Base-by-base conservation (phyloP, 805 yeast genomes). In the Kurtzmaniella cleridarum region DNA sequence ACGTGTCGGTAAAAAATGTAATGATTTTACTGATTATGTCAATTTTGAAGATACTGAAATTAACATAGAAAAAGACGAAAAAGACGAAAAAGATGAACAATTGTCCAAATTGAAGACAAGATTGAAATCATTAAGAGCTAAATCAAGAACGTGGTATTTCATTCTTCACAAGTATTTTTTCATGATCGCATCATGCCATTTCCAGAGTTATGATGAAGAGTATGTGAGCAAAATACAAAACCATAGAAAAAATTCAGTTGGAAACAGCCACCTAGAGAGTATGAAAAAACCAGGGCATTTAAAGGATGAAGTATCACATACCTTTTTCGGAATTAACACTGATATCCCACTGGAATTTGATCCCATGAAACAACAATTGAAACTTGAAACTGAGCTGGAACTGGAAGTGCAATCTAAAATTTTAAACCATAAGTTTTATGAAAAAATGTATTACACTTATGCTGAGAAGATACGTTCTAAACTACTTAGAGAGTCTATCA, bases 81-180 rank as follows among this genome's bases (percentile, higher is more conserved):
- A 33, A 30, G 28, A 35, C 24, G 31, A 38, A 33, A 34, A 30
- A 16, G 9, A 36, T 18, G 18, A 20, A 24, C 35, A n/a, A 41
- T 34, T 11, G 38, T 37, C 5, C 40, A 36, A 20, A 20, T 20
- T 20, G 55, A 56, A 36, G 71, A 64, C 9, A 41, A 42, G 8
- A 53, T 62, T n/a, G 45, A 49, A 12, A 29, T 43, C 2, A 37
- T 49, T 20, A 1, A 58, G 55, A 36, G 11, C 49, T 7, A 62
- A 71, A 37, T 50, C 73, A 9, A 60, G 84, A 44, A 52, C 64
- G 11, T 73, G 79, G 78, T 47, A 71, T 26, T 83, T 86, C 36
- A 51, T 78, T 9, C 60, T 86, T 12, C 97, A 93, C 55, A 80
- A 90, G 37, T 72, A 82, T 32, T 83, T 77, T 52, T 91, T 90